Conservation (phyloP, 2,329 filamentous ascomycete genomes). For the Colletotrichum godetiae region DNA sequence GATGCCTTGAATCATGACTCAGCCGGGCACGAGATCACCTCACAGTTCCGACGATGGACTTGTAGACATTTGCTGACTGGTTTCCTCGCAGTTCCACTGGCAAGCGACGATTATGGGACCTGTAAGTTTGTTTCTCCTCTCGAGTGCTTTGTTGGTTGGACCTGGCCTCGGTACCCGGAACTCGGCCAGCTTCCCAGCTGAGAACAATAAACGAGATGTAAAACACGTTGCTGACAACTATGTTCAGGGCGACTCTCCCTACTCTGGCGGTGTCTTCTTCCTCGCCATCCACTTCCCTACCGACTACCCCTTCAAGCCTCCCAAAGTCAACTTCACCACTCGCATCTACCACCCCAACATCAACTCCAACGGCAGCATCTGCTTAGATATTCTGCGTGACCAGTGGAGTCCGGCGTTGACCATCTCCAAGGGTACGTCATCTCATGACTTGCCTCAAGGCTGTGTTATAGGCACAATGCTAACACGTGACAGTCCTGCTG, state of each 20-base stretch:
- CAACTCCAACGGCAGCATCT: slow-evolving; percentile 99
- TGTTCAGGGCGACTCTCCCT: slow-evolving; percentile 88
- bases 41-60: no score
- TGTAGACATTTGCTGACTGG: slow-evolving; percentile 24
- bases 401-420: slow-evolving; percentile 99
- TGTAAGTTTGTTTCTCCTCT: slow-evolving; percentile 69
- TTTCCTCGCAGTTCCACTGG: slow-evolving; percentile 87
- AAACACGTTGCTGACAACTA: not conserved
- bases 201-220: not conserved
- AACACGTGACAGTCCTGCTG: slow-evolving; percentile 76
- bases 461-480: not conserved
- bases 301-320: slow-evolving; percentile 99
- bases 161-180: not conserved
- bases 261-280: slow-evolving; percentile 99
- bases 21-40: slow-evolving; percentile 38
- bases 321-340: slow-evolving; percentile 99
- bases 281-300: slow-evolving; percentile 98
- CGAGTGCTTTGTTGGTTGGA: not conserved
- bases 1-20: slow-evolving; percentile 35
- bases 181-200: not conserved
- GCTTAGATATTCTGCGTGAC: slow-evolving; percentile 96
- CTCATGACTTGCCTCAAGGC: not conserved
- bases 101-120: slow-evolving; percentile 99
- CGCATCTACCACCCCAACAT: slow-evolving; percentile 99
- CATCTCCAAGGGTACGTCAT: slow-evolving; percentile 88